Conservation (phyloP, 108 stramenopile species). For the Parietichytrium sp. region DNA sequence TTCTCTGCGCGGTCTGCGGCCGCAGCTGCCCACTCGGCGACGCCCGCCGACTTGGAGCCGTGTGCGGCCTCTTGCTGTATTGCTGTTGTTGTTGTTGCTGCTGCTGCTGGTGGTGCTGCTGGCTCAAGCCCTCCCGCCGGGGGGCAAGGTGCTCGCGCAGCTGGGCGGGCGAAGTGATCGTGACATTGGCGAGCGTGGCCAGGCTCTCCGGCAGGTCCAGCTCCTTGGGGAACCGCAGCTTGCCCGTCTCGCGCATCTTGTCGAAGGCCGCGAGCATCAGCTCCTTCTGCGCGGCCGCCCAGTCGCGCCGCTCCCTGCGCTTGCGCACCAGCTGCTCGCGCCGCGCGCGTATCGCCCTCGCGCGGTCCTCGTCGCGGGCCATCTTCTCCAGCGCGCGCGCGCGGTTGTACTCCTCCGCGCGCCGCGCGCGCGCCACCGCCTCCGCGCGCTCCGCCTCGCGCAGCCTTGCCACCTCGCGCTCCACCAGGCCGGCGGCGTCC, state of each 20-base stretch:
- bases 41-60: neutral
- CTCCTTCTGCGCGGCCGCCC: neutral
- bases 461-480: neutral
- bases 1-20: neutral
- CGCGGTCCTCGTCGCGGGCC: neutral
- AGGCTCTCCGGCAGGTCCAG: neutral
- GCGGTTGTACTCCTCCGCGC: conserved; percentile 29
- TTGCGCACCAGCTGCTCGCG: neutral
- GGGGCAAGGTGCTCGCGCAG: neutral
- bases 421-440: neutral
- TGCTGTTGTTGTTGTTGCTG: neutral
- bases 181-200: neutral
- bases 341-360: neutral
- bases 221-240: neutral
- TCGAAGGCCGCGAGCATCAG: neutral
- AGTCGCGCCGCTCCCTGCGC: neutral
- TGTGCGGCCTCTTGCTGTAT: neutral
- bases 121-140: neutral
- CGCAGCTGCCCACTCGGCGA: neutral
- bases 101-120: neutral
- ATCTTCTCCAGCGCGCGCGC: conserved; percentile 6
- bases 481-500: neutral
- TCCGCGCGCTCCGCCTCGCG: conserved; percentile 24
- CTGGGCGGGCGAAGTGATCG: neutral
- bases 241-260: neutral